A percentile compares a stretch with the other conserved stretches of the same genome.
phyloP scores from a whole-genome alignment of 192 early-diverging fungal genomes.

The Allomyces arbusculus region DNA sequence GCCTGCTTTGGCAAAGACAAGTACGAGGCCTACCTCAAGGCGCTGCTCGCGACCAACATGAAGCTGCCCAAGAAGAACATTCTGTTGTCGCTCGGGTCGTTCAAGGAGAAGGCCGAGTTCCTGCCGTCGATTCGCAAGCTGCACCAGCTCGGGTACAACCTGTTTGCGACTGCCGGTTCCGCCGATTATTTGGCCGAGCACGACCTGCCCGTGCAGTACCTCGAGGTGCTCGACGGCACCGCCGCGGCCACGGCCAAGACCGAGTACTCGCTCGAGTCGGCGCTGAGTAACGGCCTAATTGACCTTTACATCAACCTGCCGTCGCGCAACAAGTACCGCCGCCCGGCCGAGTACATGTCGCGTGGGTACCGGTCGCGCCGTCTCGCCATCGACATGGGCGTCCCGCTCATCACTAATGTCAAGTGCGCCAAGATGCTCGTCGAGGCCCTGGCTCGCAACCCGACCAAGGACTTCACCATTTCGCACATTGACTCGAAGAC shows the following conservation, averaged over 20 bases:
- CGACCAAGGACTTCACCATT: slow-evolving; percentile 19
- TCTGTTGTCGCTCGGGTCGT: slow-evolving; percentile 87
- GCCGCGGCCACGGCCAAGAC: slow-evolving; percentile 33
- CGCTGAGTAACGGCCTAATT: slow-evolving; percentile 89
- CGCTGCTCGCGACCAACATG: slow-evolving; percentile 80
- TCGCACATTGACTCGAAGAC: slow-evolving; percentile 76
- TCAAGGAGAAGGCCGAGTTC: slow-evolving; percentile 96
- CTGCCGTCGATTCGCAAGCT: slow-evolving; percentile 69
- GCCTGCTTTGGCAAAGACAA: slow-evolving; percentile 94
- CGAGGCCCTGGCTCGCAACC: slow-evolving; percentile 70
- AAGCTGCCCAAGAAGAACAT: slow-evolving; percentile 87
- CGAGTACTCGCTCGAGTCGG: slow-evolving; percentile 84
- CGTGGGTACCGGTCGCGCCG: slow-evolving; percentile 85
- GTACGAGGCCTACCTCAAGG: slow-evolving; percentile 96
- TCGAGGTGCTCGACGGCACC: slow-evolving; percentile 52
- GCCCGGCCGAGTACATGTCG: slow-evolving; percentile 83
- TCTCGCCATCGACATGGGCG: slow-evolving; percentile 92
- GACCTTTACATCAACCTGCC: slow-evolving; percentile 98
- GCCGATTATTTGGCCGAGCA: slow-evolving; percentile 95
- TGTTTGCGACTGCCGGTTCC: slow-evolving; percentile 93
- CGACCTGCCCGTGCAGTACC: slow-evolving; percentile 70
- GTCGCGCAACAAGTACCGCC: slow-evolving; percentile 87
- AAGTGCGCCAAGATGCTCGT: slow-evolving; percentile 98
- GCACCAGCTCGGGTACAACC: slow-evolving; percentile 61
- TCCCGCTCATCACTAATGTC: slow-evolving; percentile 96